Evolutionary conservation across 2,329 filamentous ascomycete genomes (phyloP), one percentile per base, ranked within the genome.

Genomic region (Xylaria sp.): DNA sequence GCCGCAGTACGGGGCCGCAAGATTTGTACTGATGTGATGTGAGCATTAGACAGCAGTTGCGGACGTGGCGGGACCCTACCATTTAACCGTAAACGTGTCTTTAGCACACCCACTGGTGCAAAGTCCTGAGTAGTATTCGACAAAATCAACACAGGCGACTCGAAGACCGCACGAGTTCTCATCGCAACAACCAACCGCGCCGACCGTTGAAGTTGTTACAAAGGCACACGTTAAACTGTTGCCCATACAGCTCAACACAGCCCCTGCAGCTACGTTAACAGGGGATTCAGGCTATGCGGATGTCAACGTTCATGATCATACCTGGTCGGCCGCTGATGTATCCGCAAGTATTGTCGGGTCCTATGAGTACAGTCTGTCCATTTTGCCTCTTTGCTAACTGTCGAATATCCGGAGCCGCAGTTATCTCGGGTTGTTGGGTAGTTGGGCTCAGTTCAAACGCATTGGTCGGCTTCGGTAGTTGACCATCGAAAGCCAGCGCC

Each of bases 321-420:
- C 74, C 69, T 11, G 69, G 50, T 22, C 67, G 69, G 26, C 74
- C 79, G 24, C 70, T 71, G 38, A 82, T 65, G 62, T 72, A 82
- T 57, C 79, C 80, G 54, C 80, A 82, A 0, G 76, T 80, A 55
- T 78, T 78, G 61, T 81, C 78, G 1, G 76, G 75, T 9, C 73
- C 79, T 49, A 77, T 63, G n/a, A 79, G 69, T 22, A 76, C 70
- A 0, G 71, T 76, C 17, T 66, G 54, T n/a, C 56, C 66, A n/a
- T 56, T 59, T 44, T 67, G 65, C 52, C 67, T 69, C 61, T 62
- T 70, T 26, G 67, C 65, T 11, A 74, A 61, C 17, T 72, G 69
- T n/a, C 66, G 63, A 22, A 72, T 49, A 11, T 57, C 65, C 2
- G 77, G 74, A 6, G 73, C 72, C 26, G 66, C 40, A 7, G 78